These are phyloP conservation scores for Orbilia brochopaga DNA, from an alignment of 2,329 filamentous ascomycete genomes.

Conservation along the genomic window DNA sequence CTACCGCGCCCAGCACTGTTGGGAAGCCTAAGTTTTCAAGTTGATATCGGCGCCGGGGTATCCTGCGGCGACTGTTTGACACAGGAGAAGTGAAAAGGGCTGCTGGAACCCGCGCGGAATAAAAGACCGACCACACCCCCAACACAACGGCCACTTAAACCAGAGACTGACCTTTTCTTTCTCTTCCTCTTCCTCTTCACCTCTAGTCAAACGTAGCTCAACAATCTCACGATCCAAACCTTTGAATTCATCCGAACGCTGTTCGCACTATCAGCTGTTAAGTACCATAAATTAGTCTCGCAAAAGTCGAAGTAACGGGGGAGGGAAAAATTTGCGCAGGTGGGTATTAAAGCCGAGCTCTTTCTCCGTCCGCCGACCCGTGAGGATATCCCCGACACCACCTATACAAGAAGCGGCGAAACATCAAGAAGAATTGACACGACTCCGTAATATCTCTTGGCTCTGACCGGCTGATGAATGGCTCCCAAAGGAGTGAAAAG, in stretches of 20 bases:
- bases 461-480: slow-evolving; percentile 22
- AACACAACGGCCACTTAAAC: slow-evolving; percentile 23
- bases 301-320: background rate
- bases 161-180: slow-evolving; percentile 11
- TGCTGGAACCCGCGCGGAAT: slow-evolving; percentile 28
- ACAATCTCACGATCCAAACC: slow-evolving; percentile 9
- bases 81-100: slow-evolving; percentile 12
- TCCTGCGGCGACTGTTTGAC: background rate
- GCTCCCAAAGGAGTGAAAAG: slow-evolving; percentile 11
- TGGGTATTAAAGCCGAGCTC: slow-evolving; percentile 16
- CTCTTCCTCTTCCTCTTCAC: slow-evolving; percentile 21
- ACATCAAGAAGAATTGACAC: slow-evolving; percentile 25
- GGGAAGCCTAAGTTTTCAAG: slow-evolving; percentile 31
- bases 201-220: slow-evolving; percentile 10
- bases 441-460: slow-evolving; percentile 7
- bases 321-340: background rate
- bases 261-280: background rate
- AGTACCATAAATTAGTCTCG: background rate
- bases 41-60: slow-evolving; percentile 31
- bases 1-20: slow-evolving; percentile 11
- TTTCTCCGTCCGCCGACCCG: background rate
- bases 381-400: slow-evolving; percentile 13
- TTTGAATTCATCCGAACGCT: background rate
- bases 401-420: slow-evolving; percentile 31
- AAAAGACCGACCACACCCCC: slow-evolving; percentile 49